phyloP scores from a whole-genome alignment of 768 basidiomycete species.

The Amanita pseudoporphyria region DNA sequence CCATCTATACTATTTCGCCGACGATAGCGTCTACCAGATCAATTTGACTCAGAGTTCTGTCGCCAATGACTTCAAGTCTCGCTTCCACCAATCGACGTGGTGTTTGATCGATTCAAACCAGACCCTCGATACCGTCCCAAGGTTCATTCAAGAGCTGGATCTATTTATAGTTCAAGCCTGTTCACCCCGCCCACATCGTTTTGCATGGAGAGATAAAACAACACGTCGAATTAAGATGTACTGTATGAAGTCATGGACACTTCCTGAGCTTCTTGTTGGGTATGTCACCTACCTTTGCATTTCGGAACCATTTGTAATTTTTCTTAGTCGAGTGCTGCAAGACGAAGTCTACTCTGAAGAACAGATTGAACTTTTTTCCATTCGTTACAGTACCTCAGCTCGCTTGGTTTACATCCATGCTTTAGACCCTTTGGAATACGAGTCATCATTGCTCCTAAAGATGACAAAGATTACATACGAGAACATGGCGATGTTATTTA shows the following conservation, averaged over 20 bases:
- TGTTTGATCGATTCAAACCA: slow-evolving; percentile 12
- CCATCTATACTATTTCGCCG: slow-evolving; percentile 10
- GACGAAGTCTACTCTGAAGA: slow-evolving; percentile 6
- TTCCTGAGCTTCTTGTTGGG: slow-evolving; percentile 10
- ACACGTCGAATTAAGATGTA: slow-evolving; percentile 3
- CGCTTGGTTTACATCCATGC: slow-evolving; percentile 2
- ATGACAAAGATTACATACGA: slow-evolving; percentile 1
- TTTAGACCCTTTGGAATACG: background rate
- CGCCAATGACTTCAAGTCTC: slow-evolving; percentile 7
- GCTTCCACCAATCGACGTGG: slow-evolving; percentile 7
- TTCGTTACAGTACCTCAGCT: slow-evolving; percentile 2
- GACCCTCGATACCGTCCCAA: slow-evolving; percentile 6
- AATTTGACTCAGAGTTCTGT: slow-evolving; percentile 5
- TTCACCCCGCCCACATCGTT: slow-evolving; percentile 8
- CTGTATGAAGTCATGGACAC: slow-evolving; percentile 11
- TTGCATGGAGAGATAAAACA: slow-evolving; percentile 9
- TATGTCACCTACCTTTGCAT: slow-evolving; percentile 6
- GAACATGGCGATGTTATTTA: slow-evolving; percentile 6
- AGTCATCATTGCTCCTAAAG: slow-evolving; percentile 1
- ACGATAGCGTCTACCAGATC: slow-evolving; percentile 9
- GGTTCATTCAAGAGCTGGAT: slow-evolving; percentile 8
- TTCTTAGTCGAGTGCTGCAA: slow-evolving; percentile 4
- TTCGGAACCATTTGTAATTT: slow-evolving; percentile 5
- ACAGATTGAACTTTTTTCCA: slow-evolving; percentile 1
- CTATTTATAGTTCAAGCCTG: slow-evolving; percentile 12